Percentiles rank a stretch among this genome's conserved stretches.
Evolutionary conservation across 2,329 filamentous ascomycete genomes (phyloP).

Genomic region (Neophaeococcomyces aloes): DNA sequence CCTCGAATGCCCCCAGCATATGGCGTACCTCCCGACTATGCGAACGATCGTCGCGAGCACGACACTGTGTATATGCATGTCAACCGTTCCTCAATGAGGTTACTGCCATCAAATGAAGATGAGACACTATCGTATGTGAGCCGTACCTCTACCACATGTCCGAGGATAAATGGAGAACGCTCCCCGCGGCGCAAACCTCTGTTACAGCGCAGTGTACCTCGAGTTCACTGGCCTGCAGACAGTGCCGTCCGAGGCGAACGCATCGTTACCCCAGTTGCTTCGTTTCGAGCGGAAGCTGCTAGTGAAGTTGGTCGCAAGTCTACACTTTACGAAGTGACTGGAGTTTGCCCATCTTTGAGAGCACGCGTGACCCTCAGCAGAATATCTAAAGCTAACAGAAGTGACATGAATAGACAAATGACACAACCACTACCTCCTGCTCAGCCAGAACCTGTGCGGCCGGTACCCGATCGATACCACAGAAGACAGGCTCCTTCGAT

Average conservation of each 20-base stretch:
- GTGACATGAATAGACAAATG: constrained; percentile 19
- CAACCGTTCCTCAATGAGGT: constrained; percentile 34
- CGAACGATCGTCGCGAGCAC: constrained; percentile 23
- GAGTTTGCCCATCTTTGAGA: constrained; percentile 19
- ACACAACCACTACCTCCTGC: not conserved
- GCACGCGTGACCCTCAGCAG: constrained; percentile 20
- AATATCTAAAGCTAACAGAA: constrained; percentile 21
- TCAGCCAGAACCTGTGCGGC: constrained; percentile 17
- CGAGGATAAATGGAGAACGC: constrained; percentile 11
- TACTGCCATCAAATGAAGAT: constrained; percentile 33
- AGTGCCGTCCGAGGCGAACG: constrained; percentile 9
- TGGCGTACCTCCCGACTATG: constrained; percentile 36
- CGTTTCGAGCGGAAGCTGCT: constrained; percentile 16
- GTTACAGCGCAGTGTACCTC: constrained; percentile 9
- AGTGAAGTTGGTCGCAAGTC: constrained; percentile 12
- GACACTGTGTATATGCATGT: constrained; percentile 25
- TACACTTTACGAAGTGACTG: constrained; percentile 11
- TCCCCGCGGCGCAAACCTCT: constrained; percentile 20
- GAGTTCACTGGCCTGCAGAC: constrained; percentile 15
- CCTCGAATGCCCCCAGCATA: constrained; percentile 27
- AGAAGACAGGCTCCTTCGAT: constrained; percentile 26
- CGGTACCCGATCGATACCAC: constrained; percentile 25
- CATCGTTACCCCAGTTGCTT: constrained; percentile 16
- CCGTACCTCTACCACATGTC: constrained; percentile 14
- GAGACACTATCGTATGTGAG: constrained; percentile 33